Base-by-base conservation (phyloP, 495 filamentous ascomycete genomes). In the Entonaema liquescens region DNA sequence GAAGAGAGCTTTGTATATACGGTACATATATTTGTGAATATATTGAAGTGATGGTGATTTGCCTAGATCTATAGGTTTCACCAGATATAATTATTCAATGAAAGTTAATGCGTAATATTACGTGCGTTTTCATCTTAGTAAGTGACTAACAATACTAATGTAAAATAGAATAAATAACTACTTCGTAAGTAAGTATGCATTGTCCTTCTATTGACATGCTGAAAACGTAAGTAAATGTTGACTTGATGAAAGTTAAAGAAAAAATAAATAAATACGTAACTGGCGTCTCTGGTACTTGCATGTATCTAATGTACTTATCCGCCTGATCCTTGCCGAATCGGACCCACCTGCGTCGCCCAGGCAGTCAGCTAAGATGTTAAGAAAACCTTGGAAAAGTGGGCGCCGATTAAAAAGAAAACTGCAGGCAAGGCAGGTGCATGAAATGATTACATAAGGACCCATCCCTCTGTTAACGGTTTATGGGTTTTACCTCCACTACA, bases 401-500 rank as follows among this genome's bases (percentile, higher is more conserved):
- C 42, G 21, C 21, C 38, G 21, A 31, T 2, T 5, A 31, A 33
- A 33, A 29, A 19, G 17, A 33, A 31, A 55, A 55, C 28, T 31
- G 29, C 52, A 31, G n/a, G n/a, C 26, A 33, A 29, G n/a, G 26
- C 52, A 31, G 12, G 52, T 38, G n/a, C 29, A 38, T 36, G 8
- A 23, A 23, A 25, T 31, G 28, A 66, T 66, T 66, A 66, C 54
- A 31, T 66, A 66, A 66, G 62, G 40, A 21, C 26, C 31, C 56
- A 42, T 52, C 17, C 47, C 35, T 44, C 36, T 40, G 49, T 53
- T 29, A 53, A 1, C 23, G 17, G 42, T 47, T 11, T 47, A 23
- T 9, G 21, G 21, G 42, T 21, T n/a, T 28, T 38, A 49, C 44
- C 57, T 65, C 68, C 62, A 71, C 68, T 71, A 36, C 31, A 71